Conservation (phyloP, 805 yeast species). For the Peterozyma toletana region DNA sequence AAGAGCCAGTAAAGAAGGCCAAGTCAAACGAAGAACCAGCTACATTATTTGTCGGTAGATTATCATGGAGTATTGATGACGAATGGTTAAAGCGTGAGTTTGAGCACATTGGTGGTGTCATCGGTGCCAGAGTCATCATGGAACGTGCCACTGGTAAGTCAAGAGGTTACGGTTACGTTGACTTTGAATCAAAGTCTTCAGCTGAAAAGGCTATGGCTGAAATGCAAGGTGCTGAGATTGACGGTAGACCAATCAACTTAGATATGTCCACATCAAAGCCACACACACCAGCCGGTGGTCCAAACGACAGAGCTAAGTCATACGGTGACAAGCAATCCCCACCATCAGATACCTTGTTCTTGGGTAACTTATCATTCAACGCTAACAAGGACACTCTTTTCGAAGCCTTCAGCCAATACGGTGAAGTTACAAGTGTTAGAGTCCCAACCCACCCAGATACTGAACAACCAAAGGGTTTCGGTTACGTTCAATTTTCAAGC, state of each 20-base stretch:
- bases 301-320: slow-evolving; percentile 74
- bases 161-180: slow-evolving; percentile 97
- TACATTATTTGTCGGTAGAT: slow-evolving; percentile 92
- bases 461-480: slow-evolving; percentile 98
- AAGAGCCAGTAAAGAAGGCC: slow-evolving; percentile 43
- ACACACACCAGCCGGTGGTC: slow-evolving; percentile 39
- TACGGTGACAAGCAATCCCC: slow-evolving; percentile 87
- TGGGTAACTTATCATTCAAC: slow-evolving; percentile 93
- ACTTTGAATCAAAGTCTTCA: slow-evolving; percentile 65
- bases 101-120: slow-evolving; percentile 73
- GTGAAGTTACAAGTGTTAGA: slow-evolving; percentile 83
- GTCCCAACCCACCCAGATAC: slow-evolving; percentile 98
- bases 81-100: slow-evolving; percentile 89
- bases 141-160: slow-evolving; percentile 91
- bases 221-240: slow-evolving; percentile 90
- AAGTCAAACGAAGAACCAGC: slow-evolving; percentile 56
- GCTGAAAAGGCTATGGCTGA: slow-evolving; percentile 85
- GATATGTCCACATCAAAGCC: slow-evolving; percentile 89
- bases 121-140: slow-evolving; percentile 85
- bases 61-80: slow-evolving; percentile 96
- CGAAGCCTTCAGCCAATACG: slow-evolving; percentile 68
- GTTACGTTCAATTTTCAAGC: slow-evolving; percentile 86
- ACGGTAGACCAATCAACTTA: slow-evolving; percentile 92
- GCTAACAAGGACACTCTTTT: slow-evolving; percentile 75
- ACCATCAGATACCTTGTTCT: slow-evolving; percentile 93